Evolutionary conservation across 2,329 filamentous ascomycete genomes (phyloP).

Genomic region (Ambrosiella beaveri): DNA sequence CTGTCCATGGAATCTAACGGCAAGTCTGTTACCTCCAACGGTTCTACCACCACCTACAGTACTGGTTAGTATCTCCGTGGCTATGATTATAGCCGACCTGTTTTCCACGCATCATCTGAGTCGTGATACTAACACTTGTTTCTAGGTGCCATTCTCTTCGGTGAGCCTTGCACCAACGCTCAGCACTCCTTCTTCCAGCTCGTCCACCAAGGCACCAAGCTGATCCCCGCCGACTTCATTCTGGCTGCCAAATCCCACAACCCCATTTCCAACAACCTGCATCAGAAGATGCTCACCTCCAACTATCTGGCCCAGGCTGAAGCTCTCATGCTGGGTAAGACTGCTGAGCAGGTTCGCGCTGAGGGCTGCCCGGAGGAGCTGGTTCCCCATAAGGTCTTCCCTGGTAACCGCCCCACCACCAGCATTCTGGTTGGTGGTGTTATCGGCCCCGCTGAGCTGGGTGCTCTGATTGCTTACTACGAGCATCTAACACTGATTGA

Average conservation of each 20-base stretch:
- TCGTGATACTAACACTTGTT: too few species aligned
- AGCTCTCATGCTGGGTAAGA: slow-evolving; percentile 83
- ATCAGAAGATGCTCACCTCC: slow-evolving; percentile 90
- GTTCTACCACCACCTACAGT: slow-evolving; percentile 86
- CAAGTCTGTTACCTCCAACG: slow-evolving; percentile 85
- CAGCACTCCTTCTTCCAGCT: slow-evolving; percentile 99
- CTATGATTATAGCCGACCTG: not conserved
- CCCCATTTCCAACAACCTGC: slow-evolving; percentile 75
- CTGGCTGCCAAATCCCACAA: slow-evolving; percentile 93
- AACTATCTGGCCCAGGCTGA: slow-evolving; percentile 86
- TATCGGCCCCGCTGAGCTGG: slow-evolving; percentile 86
- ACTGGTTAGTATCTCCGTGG: slow-evolving; percentile 37
- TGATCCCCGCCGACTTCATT: slow-evolving; percentile 97
- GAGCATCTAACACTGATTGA: slow-evolving; percentile 97
- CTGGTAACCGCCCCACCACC: slow-evolving; percentile 92
- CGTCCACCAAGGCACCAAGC: slow-evolving; percentile 95
- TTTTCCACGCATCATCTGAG: too few species aligned
- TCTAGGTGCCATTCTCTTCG: slow-evolving; percentile 70
- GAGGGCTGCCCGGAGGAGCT: slow-evolving; percentile 59
- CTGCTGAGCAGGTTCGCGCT: slow-evolving; percentile 57
- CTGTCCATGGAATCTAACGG: slow-evolving; percentile 99
- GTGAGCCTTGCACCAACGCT: slow-evolving; percentile 95
- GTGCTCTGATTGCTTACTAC: slow-evolving; percentile 95
- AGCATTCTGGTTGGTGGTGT: slow-evolving; percentile 77
- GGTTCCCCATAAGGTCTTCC: slow-evolving; percentile 97